Evolutionary conservation across 2,329 filamentous ascomycete genomes (phyloP), one percentile per base, ranked within the genome.

Genomic region (Knufia petricola): DNA sequence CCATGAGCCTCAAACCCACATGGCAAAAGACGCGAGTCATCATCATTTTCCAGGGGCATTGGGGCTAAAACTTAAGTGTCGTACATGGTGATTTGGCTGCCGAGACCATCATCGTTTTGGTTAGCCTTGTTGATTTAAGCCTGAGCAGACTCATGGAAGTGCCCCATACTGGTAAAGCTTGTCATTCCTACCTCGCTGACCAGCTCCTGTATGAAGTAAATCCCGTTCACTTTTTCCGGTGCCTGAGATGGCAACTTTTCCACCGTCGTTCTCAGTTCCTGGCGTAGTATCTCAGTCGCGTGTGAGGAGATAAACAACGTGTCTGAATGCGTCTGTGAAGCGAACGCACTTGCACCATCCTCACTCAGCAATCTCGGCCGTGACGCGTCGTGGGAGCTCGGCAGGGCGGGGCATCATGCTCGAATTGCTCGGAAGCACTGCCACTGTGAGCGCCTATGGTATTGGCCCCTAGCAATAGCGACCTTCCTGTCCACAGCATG

Each of bases 401-500:
- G 28, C 9, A 36, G 4, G 15, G 32, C 9, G 32, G 15, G 9
- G 15, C 32, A 13, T n/a, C 9, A 36, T 36, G 32, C 15, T n/a
- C 32, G 32, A 36, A 4, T n/a, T n/a, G 13, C 32, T 36, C 32
- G 15, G 4, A 17, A 36, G 9, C 13, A n/a, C 13, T n/a, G 15
- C 32, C 32, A 8, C 32, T n/a, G 7, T n/a, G 6, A n/a, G 4
- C 7, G 15, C 6, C 15, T 17, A 17, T 36, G 13, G 15, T 6
- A 6, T 36, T 36, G 32, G 32, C 32, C 32, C 4, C 7, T 17
- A n/a, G 15, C 32, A n/a, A 36, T 17, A 17, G 7, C 15, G 32
- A 36, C 13, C 7, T n/a, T n/a, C 13, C 13, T n/a, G 6, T 36
- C 13, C 37, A 3, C 28, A 44, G 21, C 15, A 67, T 69, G 68